Percentiles rank a stretch among this genome's conserved stretches.
These are phyloP conservation scores for Inga laurina DNA, from an alignment of 306 rosid genomes.

Conservation along the genomic window DNA sequence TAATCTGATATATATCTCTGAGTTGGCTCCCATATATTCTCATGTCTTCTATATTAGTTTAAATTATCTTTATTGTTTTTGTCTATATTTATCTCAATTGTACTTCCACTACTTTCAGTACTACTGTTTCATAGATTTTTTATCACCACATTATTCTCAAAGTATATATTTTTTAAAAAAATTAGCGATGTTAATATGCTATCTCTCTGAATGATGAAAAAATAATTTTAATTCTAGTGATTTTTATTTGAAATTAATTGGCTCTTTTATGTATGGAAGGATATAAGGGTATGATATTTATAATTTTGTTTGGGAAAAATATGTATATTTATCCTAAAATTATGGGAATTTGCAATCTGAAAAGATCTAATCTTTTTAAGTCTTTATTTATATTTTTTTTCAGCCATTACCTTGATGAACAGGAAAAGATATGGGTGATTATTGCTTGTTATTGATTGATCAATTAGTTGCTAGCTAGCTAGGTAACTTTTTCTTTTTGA, in stretches of 20 bases:
- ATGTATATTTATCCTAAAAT: neutral
- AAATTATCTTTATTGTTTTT: neutral
- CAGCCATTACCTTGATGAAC: slow-evolving; percentile 1
- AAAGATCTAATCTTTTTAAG: neutral
- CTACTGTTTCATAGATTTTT: neutral
- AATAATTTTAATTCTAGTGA: neutral
- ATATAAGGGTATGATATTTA: neutral
- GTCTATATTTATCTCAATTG: neutral
- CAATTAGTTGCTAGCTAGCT: neutral
- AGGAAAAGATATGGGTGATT: neutral
- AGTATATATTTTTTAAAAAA: neutral
- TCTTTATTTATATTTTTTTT: neutral
- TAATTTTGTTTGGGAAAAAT: neutral
- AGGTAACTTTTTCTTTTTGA: neutral
- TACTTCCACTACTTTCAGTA: neutral
- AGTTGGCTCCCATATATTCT: slow-evolving; percentile 37
- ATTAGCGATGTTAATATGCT: no score
- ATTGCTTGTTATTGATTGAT: slow-evolving; percentile 2
- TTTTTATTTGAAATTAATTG: neutral
- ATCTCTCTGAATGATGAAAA: neutral
- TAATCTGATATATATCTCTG: slow-evolving; percentile 2
- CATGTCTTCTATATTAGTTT: neutral
- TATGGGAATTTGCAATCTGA: neutral
- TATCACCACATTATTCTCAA: neutral
- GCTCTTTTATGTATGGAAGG: neutral